Evolutionary conservation across 495 filamentous ascomycete species (phyloP).

Genomic region (Talaromyces trachyspermus): DNA sequence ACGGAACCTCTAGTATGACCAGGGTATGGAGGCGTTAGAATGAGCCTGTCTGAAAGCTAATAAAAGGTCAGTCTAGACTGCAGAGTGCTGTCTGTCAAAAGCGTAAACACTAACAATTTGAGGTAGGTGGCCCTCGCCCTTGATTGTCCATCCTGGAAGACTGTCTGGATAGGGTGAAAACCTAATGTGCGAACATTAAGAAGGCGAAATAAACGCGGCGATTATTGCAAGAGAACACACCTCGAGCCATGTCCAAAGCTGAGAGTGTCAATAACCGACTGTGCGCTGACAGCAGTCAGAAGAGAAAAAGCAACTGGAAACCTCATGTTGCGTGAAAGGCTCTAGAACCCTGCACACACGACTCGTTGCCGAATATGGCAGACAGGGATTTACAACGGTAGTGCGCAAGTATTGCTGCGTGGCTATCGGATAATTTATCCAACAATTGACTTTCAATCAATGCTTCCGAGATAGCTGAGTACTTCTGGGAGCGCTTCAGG

Average conservation of each 20-base stretch:
- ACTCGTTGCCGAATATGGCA: not conserved
- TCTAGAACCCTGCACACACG: not conserved
- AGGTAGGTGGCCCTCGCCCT: slow-evolving; percentile 63
- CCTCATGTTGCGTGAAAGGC: slow-evolving; percentile 29
- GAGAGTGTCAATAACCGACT: slow-evolving; percentile 55
- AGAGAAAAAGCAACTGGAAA: slow-evolving; percentile 31
- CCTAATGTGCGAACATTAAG: slow-evolving; percentile 29
- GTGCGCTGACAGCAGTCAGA: slow-evolving; percentile 49
- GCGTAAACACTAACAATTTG: slow-evolving; percentile 43
- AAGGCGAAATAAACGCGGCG: slow-evolving; percentile 7
- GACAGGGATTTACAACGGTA: too few species aligned
- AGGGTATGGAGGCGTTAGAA: slow-evolving; percentile 82
- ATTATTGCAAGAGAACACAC: slow-evolving; percentile 30
- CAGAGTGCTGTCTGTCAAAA: not conserved
- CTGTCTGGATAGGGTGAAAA: slow-evolving; percentile 48
- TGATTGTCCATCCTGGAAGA: slow-evolving; percentile 60
- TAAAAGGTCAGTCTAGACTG: not conserved
- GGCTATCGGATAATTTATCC: not conserved
- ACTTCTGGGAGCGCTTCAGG: too few species aligned
- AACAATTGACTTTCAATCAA: too few species aligned
- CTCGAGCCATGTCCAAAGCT: slow-evolving; percentile 70
- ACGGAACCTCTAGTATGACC: slow-evolving; percentile 78
- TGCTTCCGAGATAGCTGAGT: too few species aligned
- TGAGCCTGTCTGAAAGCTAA: slow-evolving; percentile 80
- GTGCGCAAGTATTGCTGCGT: too few species aligned